Conservation (phyloP, 345 rosid genomes). For the Dipteronia dyeriana region DNA sequence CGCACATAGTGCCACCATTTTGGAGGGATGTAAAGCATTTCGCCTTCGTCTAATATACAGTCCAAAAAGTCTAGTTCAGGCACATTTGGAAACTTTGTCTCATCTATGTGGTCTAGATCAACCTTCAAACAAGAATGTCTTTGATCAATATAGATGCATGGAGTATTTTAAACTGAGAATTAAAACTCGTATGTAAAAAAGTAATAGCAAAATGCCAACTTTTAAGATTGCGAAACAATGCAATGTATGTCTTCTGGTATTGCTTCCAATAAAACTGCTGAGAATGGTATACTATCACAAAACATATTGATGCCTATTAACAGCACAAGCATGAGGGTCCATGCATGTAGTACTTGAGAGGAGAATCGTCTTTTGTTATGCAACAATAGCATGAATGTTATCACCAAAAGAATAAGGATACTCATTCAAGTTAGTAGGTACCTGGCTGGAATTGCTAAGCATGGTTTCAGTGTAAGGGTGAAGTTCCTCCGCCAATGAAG, state of each 20-base stretch:
- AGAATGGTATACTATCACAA: neutral
- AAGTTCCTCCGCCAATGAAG: constrained; percentile 74
- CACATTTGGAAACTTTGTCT: constrained; percentile 58
- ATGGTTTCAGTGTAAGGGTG: constrained; percentile 80
- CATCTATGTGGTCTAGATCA: constrained; percentile 78
- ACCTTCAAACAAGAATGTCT: constrained; percentile 56
- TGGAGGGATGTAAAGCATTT: constrained; percentile 96
- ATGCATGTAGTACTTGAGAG: neutral
- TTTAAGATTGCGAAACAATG: neutral
- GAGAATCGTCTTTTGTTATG: neutral
- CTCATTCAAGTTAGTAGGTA: constrained; percentile 24
- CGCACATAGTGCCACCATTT: constrained; percentile 99
- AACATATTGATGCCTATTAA: neutral
- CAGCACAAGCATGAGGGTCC: neutral
- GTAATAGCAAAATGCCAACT: neutral
- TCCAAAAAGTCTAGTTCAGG: constrained; percentile 73
- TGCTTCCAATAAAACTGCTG: neutral
- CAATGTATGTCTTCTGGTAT: neutral
- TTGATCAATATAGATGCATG: neutral
- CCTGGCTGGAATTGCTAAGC: constrained; percentile 96
- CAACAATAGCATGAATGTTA: neutral
- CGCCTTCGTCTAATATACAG: constrained; percentile 91
- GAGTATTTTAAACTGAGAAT: neutral
- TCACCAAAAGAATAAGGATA: neutral
- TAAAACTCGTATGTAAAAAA: neutral